These are phyloP conservation scores for Baudoinia panamericana DNA, from an alignment of 495 filamentous ascomycete species.

Conservation along the genomic window DNA sequence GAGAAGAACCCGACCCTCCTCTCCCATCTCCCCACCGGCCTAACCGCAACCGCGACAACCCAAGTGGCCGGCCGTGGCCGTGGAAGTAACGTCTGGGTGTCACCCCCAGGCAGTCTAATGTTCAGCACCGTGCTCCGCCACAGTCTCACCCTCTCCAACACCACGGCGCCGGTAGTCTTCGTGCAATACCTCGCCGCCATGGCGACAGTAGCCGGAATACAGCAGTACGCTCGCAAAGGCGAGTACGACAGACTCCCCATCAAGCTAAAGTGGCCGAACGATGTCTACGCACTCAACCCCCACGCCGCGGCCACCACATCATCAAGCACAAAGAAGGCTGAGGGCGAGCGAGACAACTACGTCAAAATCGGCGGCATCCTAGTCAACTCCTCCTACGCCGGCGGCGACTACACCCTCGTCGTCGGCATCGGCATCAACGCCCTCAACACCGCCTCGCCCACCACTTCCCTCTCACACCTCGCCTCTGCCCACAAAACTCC, in stretches of 20 bases:
- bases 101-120: slow-evolving; percentile 72
- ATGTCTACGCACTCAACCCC: slow-evolving; percentile 74
- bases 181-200: slow-evolving; percentile 86
- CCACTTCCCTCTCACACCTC: slow-evolving; percentile 70
- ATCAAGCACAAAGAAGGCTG: not conserved
- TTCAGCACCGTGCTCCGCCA: slow-evolving; percentile 81
- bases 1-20: slow-evolving; percentile 85
- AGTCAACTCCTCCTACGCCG: slow-evolving; percentile 72
- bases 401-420: slow-evolving; percentile 70
- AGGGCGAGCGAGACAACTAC: slow-evolving; percentile 37
- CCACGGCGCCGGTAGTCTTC: slow-evolving; percentile 76
- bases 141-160: slow-evolving; percentile 51
- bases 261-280: slow-evolving; percentile 95
- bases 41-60: slow-evolving; percentile 80
- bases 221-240: slow-evolving; percentile 48
- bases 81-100: slow-evolving; percentile 89
- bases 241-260: slow-evolving; percentile 65
- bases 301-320: slow-evolving; percentile 8
- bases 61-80: slow-evolving; percentile 87
- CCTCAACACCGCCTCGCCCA: slow-evolving; percentile 72
- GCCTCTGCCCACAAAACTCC: slow-evolving; percentile 27
- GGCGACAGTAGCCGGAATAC: slow-evolving; percentile 78
- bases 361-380: slow-evolving; percentile 92
- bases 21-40: slow-evolving; percentile 61
- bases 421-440: slow-evolving; percentile 84